phyloP scores from a whole-genome alignment of 352 stramenopile species.

The Blastocystis sp. region DNA sequence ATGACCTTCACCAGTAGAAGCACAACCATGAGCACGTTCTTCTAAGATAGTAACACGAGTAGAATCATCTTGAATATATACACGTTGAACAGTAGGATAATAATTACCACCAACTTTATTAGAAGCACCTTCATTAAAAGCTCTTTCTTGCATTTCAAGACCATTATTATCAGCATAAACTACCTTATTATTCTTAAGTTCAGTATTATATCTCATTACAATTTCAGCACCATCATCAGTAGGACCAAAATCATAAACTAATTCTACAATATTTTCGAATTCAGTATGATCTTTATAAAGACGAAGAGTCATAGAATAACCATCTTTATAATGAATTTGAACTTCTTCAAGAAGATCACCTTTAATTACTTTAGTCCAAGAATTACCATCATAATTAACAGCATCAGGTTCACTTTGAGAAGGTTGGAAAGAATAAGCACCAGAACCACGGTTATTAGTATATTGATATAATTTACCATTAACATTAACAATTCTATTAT shows the following conservation, averaged over 20 bases:
- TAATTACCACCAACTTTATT: slow-evolving; percentile 79
- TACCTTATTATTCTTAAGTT: slow-evolving; percentile 12
- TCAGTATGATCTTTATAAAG: background rate
- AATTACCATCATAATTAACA: background rate
- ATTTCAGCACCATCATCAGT: slow-evolving; percentile 73
- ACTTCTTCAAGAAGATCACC: slow-evolving; percentile 35
- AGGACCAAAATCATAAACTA: slow-evolving; percentile 19
- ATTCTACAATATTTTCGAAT: background rate
- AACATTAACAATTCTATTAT: background rate
- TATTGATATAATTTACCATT: slow-evolving; percentile 26
- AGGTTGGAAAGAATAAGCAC: slow-evolving; percentile 84
- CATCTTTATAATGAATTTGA: background rate
- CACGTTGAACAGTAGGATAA: slow-evolving; percentile 77
- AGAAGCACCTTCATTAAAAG: slow-evolving; percentile 35
- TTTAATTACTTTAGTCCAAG: slow-evolving; percentile 33
- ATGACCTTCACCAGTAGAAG: slow-evolving; percentile 64
- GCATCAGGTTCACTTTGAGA: slow-evolving; percentile 38
- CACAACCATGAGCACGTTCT: slow-evolving; percentile 70
- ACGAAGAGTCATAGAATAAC: background rate
- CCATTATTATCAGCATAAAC: slow-evolving; percentile 43
- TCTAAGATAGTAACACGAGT: slow-evolving; percentile 60
- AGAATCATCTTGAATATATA: slow-evolving; percentile 61
- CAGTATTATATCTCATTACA: slow-evolving; percentile 64
- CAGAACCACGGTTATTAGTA: slow-evolving; percentile 48
- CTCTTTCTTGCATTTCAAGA: slow-evolving; percentile 38